These are phyloP conservation scores for Clonostachys byssicola DNA, from an alignment of 2,329 filamentous ascomycete genomes.

Conservation along the genomic window DNA sequence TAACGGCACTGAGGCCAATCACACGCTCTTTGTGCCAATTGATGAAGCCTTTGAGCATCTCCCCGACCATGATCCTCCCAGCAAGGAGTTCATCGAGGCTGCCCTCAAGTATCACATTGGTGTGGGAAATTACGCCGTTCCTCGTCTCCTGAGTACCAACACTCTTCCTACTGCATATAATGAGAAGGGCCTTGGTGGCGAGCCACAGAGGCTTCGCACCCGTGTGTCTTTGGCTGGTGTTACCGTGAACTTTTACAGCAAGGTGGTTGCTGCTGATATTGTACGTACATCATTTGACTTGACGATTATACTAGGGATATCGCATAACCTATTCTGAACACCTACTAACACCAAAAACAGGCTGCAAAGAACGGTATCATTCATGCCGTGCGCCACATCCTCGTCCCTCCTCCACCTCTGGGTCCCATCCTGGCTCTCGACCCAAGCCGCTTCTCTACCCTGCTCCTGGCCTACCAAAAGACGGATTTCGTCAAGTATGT, in stretches of 20 bases:
- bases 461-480: slow-evolving; percentile 69
- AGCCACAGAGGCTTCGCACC: slow-evolving; percentile 69
- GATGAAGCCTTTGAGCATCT: slow-evolving; percentile 70
- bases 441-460: slow-evolving; percentile 73
- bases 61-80: slow-evolving; percentile 50
- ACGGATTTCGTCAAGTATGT: slow-evolving; percentile 65
- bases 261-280: slow-evolving; percentile 66
- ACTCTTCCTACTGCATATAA: slow-evolving; percentile 70
- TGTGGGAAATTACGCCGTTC: slow-evolving; percentile 61
- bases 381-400: slow-evolving; percentile 69
- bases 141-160: slow-evolving; percentile 61
- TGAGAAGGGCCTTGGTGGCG: slow-evolving; percentile 53
- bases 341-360: slow-evolving; percentile 24
- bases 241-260: slow-evolving; percentile 73
- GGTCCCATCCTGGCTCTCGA: slow-evolving; percentile 56
- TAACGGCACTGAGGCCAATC: slow-evolving; percentile 70
- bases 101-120: slow-evolving; percentile 74
- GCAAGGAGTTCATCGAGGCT: slow-evolving; percentile 65
- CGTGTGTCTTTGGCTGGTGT: slow-evolving; percentile 60
- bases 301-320: neutral
- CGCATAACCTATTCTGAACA: neutral
- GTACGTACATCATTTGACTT: slow-evolving; percentile 30
- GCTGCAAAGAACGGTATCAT: slow-evolving; percentile 75
- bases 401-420: slow-evolving; percentile 70
- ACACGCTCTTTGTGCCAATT: slow-evolving; percentile 78